These are phyloP conservation scores for Trichophyton mentagrophytes DNA, from an alignment of 2,329 filamentous ascomycete species.

Conservation along the genomic window DNA sequence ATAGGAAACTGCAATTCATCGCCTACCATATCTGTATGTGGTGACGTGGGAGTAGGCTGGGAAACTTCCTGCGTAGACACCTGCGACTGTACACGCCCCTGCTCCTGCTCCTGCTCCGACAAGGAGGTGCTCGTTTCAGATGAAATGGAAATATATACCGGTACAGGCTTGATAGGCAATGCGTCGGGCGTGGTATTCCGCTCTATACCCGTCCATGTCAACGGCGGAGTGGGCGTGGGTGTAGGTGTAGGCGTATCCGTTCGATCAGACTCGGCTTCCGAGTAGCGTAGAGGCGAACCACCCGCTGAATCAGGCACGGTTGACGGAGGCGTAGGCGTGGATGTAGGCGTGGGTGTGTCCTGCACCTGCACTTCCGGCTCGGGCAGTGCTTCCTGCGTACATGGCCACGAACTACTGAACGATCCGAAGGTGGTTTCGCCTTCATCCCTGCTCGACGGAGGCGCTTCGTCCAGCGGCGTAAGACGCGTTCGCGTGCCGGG, in stretches of 20 bases:
- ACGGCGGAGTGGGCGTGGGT: not conserved
- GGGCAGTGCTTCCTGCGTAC: not conserved
- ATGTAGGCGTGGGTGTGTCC: no score
- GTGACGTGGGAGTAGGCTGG: no score
- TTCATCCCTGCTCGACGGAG: not conserved
- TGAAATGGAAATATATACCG: not conserved
- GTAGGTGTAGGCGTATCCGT: not conserved
- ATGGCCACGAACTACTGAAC: not conserved
- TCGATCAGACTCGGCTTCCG: conserved; percentile 1
- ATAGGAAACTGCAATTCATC: conserved; percentile 18
- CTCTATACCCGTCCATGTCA: conserved; percentile 6
- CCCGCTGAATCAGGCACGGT: conserved; percentile 8
- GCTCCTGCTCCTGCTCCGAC: not conserved
- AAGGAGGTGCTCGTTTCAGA: not conserved
- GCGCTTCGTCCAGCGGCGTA: not conserved
- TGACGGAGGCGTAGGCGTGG: no score
- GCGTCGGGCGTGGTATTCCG: conserved; percentile 6
- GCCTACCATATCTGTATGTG: not conserved
- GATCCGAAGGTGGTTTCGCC: not conserved
- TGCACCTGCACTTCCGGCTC: no score
- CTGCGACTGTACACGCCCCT: not conserved
- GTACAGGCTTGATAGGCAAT: not conserved
- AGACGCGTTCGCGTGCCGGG: conserved; percentile 13
- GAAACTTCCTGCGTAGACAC: not conserved
- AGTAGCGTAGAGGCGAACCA: no score